Evolutionary conservation across 2,329 filamentous ascomycete genomes (phyloP).

Genomic region (Fusarium nanum): DNA sequence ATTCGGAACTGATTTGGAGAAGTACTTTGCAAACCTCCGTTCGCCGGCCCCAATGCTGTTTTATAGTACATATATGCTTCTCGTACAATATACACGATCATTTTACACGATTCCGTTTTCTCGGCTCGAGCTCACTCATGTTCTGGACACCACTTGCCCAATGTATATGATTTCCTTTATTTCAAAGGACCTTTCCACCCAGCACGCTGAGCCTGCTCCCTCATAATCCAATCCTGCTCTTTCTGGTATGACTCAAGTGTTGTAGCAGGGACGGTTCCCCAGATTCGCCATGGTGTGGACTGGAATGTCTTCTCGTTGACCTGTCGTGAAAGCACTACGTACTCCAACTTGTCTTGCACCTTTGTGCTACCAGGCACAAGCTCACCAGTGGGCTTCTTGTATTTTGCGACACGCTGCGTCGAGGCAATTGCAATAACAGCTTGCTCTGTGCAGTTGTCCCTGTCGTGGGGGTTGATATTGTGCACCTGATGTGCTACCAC

Average conservation of each 20-base stretch:
- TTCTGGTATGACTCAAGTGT: slow-evolving; percentile 56
- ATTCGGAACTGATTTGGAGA: slow-evolving; percentile 38
- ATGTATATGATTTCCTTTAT: slow-evolving; percentile 16
- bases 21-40: slow-evolving; percentile 35
- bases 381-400: slow-evolving; percentile 52
- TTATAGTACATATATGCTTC: slow-evolving; percentile 46
- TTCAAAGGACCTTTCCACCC: slow-evolving; percentile 48
- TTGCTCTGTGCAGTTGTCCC: slow-evolving; percentile 57
- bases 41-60: slow-evolving; percentile 44
- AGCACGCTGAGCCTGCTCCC: slow-evolving; percentile 50
- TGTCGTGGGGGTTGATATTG: slow-evolving; percentile 58
- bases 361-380: slow-evolving; percentile 61
- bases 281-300: slow-evolving; percentile 69
- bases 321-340: slow-evolving; percentile 69
- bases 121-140: slow-evolving; percentile 1
- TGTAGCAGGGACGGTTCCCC: slow-evolving; percentile 70
- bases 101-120: slow-evolving; percentile 38
- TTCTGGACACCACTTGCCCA: background rate
- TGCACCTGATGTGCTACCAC: slow-evolving; percentile 67
- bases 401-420: slow-evolving; percentile 64
- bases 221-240: slow-evolving; percentile 52
- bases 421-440: slow-evolving; percentile 71
- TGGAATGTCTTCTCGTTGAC: slow-evolving; percentile 60
- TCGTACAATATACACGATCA: slow-evolving; percentile 45
- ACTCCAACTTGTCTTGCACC: slow-evolving; percentile 69